Conservation (phyloP, 768 basidiomycete species). For the Cyclocybe cylindracea region DNA sequence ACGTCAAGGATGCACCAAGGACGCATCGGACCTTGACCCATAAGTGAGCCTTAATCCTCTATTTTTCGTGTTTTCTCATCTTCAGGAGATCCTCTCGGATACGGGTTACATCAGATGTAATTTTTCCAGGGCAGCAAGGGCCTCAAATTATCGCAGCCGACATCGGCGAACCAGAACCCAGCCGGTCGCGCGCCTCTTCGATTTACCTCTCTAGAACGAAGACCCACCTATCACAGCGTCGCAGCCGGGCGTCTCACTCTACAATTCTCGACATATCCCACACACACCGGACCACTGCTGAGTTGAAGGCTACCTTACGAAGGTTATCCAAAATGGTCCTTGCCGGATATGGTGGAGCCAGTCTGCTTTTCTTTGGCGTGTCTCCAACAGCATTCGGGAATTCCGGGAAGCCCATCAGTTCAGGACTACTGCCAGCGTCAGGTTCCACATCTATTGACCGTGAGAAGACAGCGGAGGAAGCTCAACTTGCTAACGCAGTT, state of each 20-base stretch:
- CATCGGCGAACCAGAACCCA: conserved; percentile 55
- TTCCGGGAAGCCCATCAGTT: conserved; percentile 9
- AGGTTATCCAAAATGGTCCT: conserved; percentile 82
- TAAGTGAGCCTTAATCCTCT: conserved; percentile 26
- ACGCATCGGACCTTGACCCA: conserved; percentile 29
- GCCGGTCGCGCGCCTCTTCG: conserved; percentile 19
- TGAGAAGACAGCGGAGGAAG: conserved; percentile 58
- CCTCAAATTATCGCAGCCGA: conserved; percentile 77
- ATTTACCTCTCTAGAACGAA: conserved; percentile 19
- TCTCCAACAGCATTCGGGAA: conserved; percentile 27
- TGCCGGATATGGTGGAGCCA: conserved; percentile 83
- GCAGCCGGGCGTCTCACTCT: conserved; percentile 9
- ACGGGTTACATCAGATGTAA: conserved; percentile 71
- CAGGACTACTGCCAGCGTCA: conserved; percentile 29
- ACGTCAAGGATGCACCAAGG: conserved; percentile 49
- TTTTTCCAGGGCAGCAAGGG: conserved; percentile 65
- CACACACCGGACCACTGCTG: conserved; percentile 35
- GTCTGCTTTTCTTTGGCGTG: conserved; percentile 79
- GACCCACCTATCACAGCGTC: conserved; percentile 20
- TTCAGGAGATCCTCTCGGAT: conserved; percentile 53
- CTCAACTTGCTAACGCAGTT: conserved; percentile 62
- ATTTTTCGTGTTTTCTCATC: conserved; percentile 2
- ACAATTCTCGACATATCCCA: conserved; percentile 13
- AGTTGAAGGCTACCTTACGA: conserved; percentile 70
- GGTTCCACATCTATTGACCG: conserved; percentile 26